These are phyloP conservation scores for Salix suchowensis DNA, from an alignment of 345 rosid species.

Conservation along the genomic window DNA sequence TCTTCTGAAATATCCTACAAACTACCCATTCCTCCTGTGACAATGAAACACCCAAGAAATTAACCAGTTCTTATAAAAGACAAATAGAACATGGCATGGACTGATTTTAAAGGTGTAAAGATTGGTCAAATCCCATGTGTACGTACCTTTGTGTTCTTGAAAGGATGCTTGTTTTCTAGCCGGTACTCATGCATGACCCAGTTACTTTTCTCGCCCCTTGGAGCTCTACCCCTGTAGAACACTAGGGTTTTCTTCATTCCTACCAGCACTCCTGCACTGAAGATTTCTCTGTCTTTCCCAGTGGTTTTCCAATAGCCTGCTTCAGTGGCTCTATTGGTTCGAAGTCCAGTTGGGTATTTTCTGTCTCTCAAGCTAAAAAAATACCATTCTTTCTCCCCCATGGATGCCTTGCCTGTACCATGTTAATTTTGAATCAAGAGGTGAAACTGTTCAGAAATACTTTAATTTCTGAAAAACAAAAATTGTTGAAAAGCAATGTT, in stretches of 20 bases:
- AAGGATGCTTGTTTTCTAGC: slow-evolving; percentile 61
- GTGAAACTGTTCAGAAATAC: too few relatives aligned
- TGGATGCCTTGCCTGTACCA: slow-evolving; percentile 72
- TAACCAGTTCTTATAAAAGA: neutral
- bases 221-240: slow-evolving; percentile 90
- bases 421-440: neutral
- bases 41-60: neutral
- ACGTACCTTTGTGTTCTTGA: slow-evolving; percentile 56
- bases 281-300: slow-evolving; percentile 83
- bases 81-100: neutral
- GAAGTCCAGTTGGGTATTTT: slow-evolving; percentile 91
- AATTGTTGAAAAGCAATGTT: too few relatives aligned
- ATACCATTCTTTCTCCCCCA: slow-evolving; percentile 99
- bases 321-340: slow-evolving; percentile 91
- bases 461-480: too few relatives aligned
- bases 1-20: slow-evolving; percentile 75
- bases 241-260: slow-evolving; percentile 99
- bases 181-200: slow-evolving; percentile 99
- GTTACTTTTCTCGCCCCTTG: slow-evolving; percentile 84
- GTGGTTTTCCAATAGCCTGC: slow-evolving; percentile 98
- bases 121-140: neutral
- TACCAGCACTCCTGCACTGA: slow-evolving; percentile 50
- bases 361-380: slow-evolving; percentile 83
- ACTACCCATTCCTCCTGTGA: slow-evolving; percentile 93
- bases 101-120: neutral